A percentile compares a stretch with the other conserved stretches of the same genome.
Evolutionary conservation across 2,329 filamentous ascomycete species (phyloP).

Genomic region (Paracamarosporium sp.): DNA sequence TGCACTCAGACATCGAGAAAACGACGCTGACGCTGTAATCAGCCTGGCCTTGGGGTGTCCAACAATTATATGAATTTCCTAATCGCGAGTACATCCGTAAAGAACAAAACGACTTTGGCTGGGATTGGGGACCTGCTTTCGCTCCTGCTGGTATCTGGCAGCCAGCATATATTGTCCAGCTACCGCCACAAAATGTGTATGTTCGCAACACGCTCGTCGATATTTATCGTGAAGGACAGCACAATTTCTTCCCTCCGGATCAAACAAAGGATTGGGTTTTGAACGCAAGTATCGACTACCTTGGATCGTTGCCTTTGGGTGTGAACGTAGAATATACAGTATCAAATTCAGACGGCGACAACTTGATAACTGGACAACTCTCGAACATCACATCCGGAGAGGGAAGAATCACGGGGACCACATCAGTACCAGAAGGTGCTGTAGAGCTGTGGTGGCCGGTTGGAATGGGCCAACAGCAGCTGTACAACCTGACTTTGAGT

Average conservation of each 20-base stretch:
- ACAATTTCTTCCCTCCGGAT: slow-evolving; percentile 65
- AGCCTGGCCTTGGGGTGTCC: slow-evolving; percentile 59
- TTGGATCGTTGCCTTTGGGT: slow-evolving; percentile 56
- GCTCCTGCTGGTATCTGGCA: slow-evolving; percentile 69
- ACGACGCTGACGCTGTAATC: slow-evolving; percentile 7
- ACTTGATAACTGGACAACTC: slow-evolving; percentile 48
- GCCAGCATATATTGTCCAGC: slow-evolving; percentile 63
- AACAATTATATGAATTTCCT: slow-evolving; percentile 59
- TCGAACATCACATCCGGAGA: slow-evolving; percentile 49
- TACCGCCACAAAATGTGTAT: slow-evolving; percentile 53
- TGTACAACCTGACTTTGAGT: slow-evolving; percentile 63
- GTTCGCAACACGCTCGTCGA: slow-evolving; percentile 63
- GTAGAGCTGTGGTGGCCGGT: slow-evolving; percentile 68
- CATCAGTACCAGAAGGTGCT: slow-evolving; percentile 49
- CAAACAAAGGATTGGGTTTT: slow-evolving; percentile 65
- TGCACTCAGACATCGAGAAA: not conserved
- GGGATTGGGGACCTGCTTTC: slow-evolving; percentile 67
- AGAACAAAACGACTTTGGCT: slow-evolving; percentile 69
- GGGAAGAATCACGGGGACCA: slow-evolving; percentile 57
- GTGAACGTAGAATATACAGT: slow-evolving; percentile 57
- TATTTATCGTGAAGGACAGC: slow-evolving; percentile 64
- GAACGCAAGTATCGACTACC: slow-evolving; percentile 66
- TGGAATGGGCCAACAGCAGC: slow-evolving; percentile 62
- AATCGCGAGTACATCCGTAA: slow-evolving; percentile 66
- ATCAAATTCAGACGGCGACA: slow-evolving; percentile 50